Evolutionary conservation across 2,329 filamentous ascomycete species (phyloP).

Genomic region (Curvularia sp.): DNA sequence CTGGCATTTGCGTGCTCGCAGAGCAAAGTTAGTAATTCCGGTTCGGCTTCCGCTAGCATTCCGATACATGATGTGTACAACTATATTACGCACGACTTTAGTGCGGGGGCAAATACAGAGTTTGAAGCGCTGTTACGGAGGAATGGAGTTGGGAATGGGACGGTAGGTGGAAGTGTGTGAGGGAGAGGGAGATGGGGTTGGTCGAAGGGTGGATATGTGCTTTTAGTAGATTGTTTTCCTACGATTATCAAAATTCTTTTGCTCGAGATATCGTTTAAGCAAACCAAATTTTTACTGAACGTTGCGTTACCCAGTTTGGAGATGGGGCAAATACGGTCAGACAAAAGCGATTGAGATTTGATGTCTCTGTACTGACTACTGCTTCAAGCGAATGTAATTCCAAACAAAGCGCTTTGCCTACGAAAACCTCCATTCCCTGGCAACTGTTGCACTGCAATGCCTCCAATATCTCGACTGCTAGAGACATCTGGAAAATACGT

Average conservation of each 20-base stretch:
- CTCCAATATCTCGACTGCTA: too few species aligned
- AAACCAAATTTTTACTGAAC: too few species aligned
- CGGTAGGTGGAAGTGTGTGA: neutral
- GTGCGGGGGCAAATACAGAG: slow-evolving; percentile 32
- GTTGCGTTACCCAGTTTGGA: too few species aligned
- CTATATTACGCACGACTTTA: slow-evolving; percentile 43
- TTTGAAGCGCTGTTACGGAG: slow-evolving; percentile 32
- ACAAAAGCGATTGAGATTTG: neutral
- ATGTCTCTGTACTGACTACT: neutral
- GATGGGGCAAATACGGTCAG: neutral
- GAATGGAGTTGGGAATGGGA: slow-evolving; percentile 29
- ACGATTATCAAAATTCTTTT: too few species aligned
- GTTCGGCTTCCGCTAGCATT: slow-evolving; percentile 31
- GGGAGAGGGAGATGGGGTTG: neutral
- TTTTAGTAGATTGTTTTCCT: too few species aligned
- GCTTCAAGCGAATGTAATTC: neutral
- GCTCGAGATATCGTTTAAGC: too few species aligned
- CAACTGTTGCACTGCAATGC: too few species aligned
- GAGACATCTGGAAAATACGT: neutral
- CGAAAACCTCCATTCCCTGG: too few species aligned
- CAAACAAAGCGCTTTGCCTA: too few species aligned
- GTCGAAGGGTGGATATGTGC: neutral
- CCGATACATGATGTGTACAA: slow-evolving; percentile 39
- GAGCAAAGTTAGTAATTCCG: slow-evolving; percentile 29
- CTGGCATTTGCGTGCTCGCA: slow-evolving; percentile 36